Evolutionary conservation across 805 yeast species (phyloP).

Genomic region (Komagataella ulmi): DNA sequence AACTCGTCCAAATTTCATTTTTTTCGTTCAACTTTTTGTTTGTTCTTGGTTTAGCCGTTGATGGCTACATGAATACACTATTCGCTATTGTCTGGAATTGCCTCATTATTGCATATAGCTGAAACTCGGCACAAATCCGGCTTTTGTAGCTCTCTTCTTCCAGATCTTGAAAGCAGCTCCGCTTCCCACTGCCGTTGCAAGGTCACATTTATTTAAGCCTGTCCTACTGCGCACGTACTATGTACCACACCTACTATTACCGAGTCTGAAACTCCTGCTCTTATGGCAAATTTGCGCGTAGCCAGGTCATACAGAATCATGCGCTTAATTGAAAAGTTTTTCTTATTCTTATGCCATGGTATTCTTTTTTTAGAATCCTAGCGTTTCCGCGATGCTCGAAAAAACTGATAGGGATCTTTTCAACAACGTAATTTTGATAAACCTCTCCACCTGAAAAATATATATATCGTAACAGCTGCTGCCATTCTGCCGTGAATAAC

Average conservation of each 20-base stretch:
- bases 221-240: not conserved
- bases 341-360: not conserved
- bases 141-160: not conserved
- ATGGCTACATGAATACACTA: not conserved
- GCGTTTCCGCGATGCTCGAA: not conserved
- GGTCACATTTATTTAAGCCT: not conserved
- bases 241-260: not conserved
- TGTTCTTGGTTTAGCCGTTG: not conserved
- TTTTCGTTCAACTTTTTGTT: not conserved
- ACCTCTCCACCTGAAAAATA: not conserved
- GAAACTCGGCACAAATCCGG: no score
- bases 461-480: not conserved
- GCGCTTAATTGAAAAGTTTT: not conserved
- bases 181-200: not conserved
- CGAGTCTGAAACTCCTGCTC: not conserved
- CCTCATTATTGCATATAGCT: no score
- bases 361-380: not conserved
- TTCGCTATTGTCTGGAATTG: no score
- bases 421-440: not conserved
- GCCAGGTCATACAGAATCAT: not conserved
- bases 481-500: not conserved
- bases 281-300: not conserved
- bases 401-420: not conserved
- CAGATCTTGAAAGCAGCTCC: not conserved
- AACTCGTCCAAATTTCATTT: conserved; percentile 11